Conservation (phyloP, 805 yeast genomes). For the Suhomyces pyralidae region DNA sequence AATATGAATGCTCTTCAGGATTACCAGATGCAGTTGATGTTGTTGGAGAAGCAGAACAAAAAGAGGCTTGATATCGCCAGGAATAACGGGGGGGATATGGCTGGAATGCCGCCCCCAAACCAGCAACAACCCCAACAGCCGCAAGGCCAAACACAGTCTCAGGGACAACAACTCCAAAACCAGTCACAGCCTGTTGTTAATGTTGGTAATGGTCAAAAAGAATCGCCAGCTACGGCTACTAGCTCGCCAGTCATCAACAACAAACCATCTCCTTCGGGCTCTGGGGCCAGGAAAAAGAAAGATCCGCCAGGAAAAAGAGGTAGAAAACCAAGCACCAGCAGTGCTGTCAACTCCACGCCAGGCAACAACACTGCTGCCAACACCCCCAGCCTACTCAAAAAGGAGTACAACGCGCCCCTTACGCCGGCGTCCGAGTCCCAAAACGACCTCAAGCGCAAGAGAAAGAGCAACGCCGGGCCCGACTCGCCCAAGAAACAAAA, state of each 20-base stretch:
- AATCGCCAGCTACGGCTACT: slow-evolving; percentile 22
- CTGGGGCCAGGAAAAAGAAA: slow-evolving; percentile 25
- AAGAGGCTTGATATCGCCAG: slow-evolving; percentile 58
- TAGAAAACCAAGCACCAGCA: slow-evolving; percentile 28
- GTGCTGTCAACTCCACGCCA: slow-evolving; percentile 12
- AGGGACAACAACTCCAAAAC: slow-evolving; percentile 1
- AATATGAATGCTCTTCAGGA: slow-evolving; percentile 66
- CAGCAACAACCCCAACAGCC: background rate
- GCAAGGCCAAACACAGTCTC: slow-evolving; percentile 14
- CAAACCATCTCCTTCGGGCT: slow-evolving; percentile 32
- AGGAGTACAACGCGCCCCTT: slow-evolving; percentile 37
- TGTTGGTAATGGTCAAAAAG: slow-evolving; percentile 8
- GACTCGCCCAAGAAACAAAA: slow-evolving; percentile 38
- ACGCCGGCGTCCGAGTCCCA: slow-evolving; percentile 42
- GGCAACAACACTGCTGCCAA: slow-evolving; percentile 14
- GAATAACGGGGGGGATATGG: slow-evolving; percentile 21
- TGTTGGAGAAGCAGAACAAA: slow-evolving; percentile 73
- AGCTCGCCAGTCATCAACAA: slow-evolving; percentile 33
- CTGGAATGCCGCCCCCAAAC: slow-evolving; percentile 23
- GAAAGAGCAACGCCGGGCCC: slow-evolving; percentile 21
- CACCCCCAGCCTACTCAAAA: slow-evolving; percentile 25
- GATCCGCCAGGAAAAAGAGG: slow-evolving; percentile 29
- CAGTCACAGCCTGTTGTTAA: slow-evolving; percentile 7
- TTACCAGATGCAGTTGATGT: slow-evolving; percentile 74
- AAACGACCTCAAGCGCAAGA: slow-evolving; percentile 25